Conservation (phyloP, 1,284 basidiomycete species). For the Cutaneotrichosporon arboriforme region DNA sequence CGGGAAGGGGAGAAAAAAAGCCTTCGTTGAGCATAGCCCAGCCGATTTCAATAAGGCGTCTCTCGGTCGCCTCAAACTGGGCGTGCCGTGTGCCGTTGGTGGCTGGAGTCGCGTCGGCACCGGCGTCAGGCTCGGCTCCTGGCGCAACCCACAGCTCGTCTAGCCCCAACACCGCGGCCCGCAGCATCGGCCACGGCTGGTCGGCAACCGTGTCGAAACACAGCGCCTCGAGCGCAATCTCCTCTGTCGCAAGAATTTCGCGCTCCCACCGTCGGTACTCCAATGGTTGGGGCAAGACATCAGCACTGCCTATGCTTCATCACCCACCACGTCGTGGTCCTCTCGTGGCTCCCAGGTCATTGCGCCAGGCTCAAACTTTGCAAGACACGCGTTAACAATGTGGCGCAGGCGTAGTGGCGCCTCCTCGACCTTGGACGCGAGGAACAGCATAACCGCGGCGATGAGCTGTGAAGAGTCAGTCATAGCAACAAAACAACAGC, state of each 20-base stretch:
- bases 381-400: conserved; percentile 35
- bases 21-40: conserved; percentile 33
- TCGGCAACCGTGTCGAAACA: conserved; percentile 86
- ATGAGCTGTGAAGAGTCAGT: conserved; percentile 72
- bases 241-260: conserved; percentile 71
- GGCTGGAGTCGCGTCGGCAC: neutral
- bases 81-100: neutral
- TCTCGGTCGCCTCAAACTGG: conserved; percentile 13
- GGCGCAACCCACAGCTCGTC: conserved; percentile 12
- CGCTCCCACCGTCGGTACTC: conserved; percentile 69
- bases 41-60: conserved; percentile 18
- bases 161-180: conserved; percentile 56
- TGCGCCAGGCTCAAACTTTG: conserved; percentile 27
- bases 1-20: conserved; percentile 23
- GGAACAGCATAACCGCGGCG: conserved; percentile 81
- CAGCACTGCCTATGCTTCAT: neutral
- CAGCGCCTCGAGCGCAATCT: conserved; percentile 75
- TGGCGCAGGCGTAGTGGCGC: conserved; percentile 34
- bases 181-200: conserved; percentile 69
- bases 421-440: conserved; percentile 70
- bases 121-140: neutral
- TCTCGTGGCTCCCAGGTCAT: conserved; percentile 25
- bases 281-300: conserved; percentile 43
- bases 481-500: neutral
- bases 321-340: conserved; percentile 1